phyloP scores from a whole-genome alignment of 2,329 filamentous ascomycete genomes.

The Fusarium sp. region DNA sequence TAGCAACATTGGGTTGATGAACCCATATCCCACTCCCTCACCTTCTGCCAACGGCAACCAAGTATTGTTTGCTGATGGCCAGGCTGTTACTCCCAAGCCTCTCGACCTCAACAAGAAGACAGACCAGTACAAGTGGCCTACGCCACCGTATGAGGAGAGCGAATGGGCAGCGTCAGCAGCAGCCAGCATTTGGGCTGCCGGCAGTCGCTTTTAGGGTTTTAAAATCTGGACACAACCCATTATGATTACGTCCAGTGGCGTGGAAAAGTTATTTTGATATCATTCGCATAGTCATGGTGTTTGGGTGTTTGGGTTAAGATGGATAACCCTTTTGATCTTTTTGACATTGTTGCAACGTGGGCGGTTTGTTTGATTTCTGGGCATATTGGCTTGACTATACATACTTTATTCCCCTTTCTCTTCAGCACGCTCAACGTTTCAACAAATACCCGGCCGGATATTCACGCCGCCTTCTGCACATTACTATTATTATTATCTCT shows the following conservation, averaged over 20 bases:
- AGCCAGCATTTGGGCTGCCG: conserved; percentile 81
- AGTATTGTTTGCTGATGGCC: conserved; percentile 75
- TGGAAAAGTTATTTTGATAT: conserved; percentile 44
- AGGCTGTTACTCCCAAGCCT: conserved; percentile 74
- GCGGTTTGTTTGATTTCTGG: conserved; percentile 40
- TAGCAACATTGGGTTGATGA: conserved; percentile 70
- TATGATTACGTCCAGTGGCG: conserved; percentile 44
- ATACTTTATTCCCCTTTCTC: conserved; percentile 46
- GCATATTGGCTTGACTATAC: conserved; percentile 45
- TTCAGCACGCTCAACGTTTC: conserved; percentile 39
- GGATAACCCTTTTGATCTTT: conserved; percentile 32
- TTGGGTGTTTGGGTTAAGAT: conserved; percentile 46
- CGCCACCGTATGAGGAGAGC: conserved; percentile 91
- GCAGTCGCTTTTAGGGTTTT: conserved; percentile 66
- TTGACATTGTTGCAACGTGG: conserved; percentile 36
- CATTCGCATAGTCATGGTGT: conserved; percentile 46
- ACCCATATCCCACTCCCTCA: conserved; percentile 73
- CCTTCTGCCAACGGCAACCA: conserved; percentile 85
- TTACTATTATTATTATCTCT: conserved; percentile 35
- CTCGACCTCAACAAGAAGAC: conserved; percentile 73
- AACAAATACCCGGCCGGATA: conserved; percentile 46
- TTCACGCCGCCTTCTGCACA: conserved; percentile 39
- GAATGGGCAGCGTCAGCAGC: conserved; percentile 90
- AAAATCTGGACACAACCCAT: conserved; percentile 17
- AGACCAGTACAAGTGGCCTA: conserved; percentile 82